Evolutionary conservation across 192 early-diverging fungal species (phyloP), one percentile per base, ranked within the genome.

Genomic region (Mortierella claussenii): DNA sequence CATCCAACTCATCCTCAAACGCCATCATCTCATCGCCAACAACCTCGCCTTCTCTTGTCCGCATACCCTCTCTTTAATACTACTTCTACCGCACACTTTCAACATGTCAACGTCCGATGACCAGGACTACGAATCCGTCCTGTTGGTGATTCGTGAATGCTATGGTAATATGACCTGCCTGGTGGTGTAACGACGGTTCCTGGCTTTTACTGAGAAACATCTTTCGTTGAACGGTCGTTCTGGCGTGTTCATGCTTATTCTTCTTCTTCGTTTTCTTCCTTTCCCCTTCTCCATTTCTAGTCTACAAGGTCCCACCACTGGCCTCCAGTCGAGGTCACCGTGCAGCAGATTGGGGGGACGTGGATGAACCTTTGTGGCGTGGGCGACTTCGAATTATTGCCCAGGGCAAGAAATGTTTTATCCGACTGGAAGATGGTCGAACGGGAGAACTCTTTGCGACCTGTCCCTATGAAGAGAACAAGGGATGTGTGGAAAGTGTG

Each of bases 391-490:
- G 92, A 30, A 83, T 96, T 40, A 86, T 94, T 49, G 81, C 86
- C 1, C 80, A 83, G 32, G 89, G 90, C 2, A 83, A 89, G 26
- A 82, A 88, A 11, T 91, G 89, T 26, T 83, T 81, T 59, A 91
- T 96, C 56, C 83, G 88, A 30, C 84, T 96, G 2, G 94, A 96
- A 60, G 93, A 91, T 49, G 81, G 66, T 15, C 66, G 59, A 13
- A 85, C 85, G 31, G 86, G 95, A 49, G 95, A 96, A 60, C 65
- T 95, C 13, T 96, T 96, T 84, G 95, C 92, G 6, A 78, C 82
- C 6, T 93, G 89, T 61, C 88, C 90, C 8, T 91, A 93, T 75
- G 89, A 93, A 54, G 85, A 86, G 10, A 69, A 89, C 37, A 86
- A 85, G 18, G 82, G 84, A 30, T 85, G 83, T 24, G 89, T 96